Base-by-base conservation (phyloP, 1,139 yeast species). In the Lizanozyma gosingica region DNA sequence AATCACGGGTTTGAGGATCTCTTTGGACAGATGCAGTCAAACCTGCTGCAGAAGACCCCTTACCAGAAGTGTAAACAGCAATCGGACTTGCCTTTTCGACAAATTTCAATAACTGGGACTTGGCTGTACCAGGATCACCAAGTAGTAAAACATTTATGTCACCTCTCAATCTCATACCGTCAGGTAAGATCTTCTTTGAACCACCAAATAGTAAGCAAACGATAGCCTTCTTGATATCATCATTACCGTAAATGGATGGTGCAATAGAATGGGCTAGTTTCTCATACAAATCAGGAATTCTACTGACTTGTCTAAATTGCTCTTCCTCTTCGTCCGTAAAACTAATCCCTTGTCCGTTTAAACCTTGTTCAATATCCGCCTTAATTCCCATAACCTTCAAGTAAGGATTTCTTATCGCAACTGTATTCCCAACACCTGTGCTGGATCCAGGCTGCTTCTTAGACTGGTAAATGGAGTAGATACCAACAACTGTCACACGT, bases 1-100 rank as follows among this genome's bases (percentile, higher is more conserved):
- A 92, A 53, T 92, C 98, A 48, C 96, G 72, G 0, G 96, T 84
- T 34, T 73, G 71, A 1, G 87, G 75, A 56, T 92, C 97, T 58
- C 97, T 75, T 63, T 92, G 98, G 18, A 92, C 97, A 11, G 95
- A 84, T 1, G 98, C 98, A 1, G 99, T 92, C 61, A 92, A 75
- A 78, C 99, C 99, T 3, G 97, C 99, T 2, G 99, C 99, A 16
- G 97, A 90, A 0, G 98, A 92, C 54, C 99, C 99, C 57, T 92
- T 92, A 68, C 99, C 99, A 0, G 97, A 88, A 1, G 99, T 92
- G 59, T 92, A 92, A 36, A 92, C 92, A 1, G 97, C 80, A 46
- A 92, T 88, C 3, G 98, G 98, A 4, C 96, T 80, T 16, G 86
- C 88, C 56, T 92, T 90, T 57, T 92, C 97, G 17, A 88, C 97